Base-by-base conservation (phyloP, 2,329 filamentous ascomycete genomes). In the Trichoderma sp. region DNA sequence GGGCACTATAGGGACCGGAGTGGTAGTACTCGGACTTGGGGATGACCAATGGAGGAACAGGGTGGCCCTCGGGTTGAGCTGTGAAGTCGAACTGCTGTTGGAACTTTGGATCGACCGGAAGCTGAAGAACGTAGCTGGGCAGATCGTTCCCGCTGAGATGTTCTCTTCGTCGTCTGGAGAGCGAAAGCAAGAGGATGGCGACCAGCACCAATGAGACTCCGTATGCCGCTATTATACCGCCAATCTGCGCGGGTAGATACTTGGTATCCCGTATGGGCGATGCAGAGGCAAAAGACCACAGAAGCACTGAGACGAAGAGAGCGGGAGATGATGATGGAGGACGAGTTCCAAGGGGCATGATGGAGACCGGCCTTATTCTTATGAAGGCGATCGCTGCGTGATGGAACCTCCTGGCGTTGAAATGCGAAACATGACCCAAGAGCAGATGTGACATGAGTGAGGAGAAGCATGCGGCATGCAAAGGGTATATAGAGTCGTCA, bases 221-320 rank as follows among this genome's bases (percentile, higher is more conserved):
- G 87, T 97, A 97, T 68, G 92, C 90, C 70, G 90, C 93, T 68
- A 94, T 85, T 69, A 98, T 91, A 72, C 90, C 92, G 71, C 91
- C 90, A 72, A 97, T 89, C 78, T 97, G 90, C 68, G 88, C 89
- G 19, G 93, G 92, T 25, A 97, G 86, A 67, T 90, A 87, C 19
- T 54, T 54, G 52, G 52, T 54, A 8, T 54, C 27, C 5, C 1
- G 8, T 4, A 34, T 12, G 19, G 52, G 75, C 56, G 72, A 72
- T 64, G 78, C 75, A 68, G 71, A 73, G 70, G 74, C 76, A 70
- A 73, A 71, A 19, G 73, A 57, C 63, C 73, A 70, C 64, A 77
- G 68, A 70, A 75, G 67, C 29, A 72, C 70, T 61, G 73, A 71
- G 72, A 72, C 70, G 67, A 76, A 71, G 71, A 76, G 39, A 61